phyloP scores from a whole-genome alignment of 371 early-diverging fungal genomes.

The Mucor indicus region DNA sequence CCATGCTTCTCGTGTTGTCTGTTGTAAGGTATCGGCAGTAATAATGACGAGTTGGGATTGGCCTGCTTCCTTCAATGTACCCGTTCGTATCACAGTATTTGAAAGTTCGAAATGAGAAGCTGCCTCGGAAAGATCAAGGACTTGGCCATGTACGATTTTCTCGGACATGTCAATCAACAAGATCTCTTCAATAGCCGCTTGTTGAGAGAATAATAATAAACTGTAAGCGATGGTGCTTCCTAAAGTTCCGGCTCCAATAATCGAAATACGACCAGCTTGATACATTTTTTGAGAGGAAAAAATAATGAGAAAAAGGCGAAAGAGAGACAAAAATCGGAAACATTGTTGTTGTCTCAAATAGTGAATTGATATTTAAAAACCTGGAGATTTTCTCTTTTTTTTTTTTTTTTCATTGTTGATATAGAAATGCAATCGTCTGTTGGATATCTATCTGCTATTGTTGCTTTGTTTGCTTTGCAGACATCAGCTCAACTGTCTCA shows the following conservation, averaged over 20 bases:
- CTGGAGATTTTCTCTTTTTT: no score
- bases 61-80: conserved; percentile 58
- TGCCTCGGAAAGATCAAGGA: conserved; percentile 71
- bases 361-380: no score
- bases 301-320: conserved; percentile 1
- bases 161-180: conserved; percentile 65
- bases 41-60: conserved; percentile 21
- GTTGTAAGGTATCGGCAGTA: conserved; percentile 18
- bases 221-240: conserved; percentile 68
- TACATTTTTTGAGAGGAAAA: conserved; percentile 4
- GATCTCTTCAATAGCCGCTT: conserved; percentile 54
- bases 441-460: no score
- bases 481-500: neutral
- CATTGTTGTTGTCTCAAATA: no score
- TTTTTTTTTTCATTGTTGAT: no score
- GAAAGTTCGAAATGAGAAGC: conserved; percentile 40
- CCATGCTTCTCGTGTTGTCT: conserved; percentile 51
- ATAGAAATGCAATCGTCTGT: no score
- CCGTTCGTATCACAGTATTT: conserved; percentile 51
- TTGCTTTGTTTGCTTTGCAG: no score
- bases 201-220: conserved; percentile 58
- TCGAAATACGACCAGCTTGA: conserved; percentile 31
- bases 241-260: conserved; percentile 55
- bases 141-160: conserved; percentile 66
- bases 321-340: no score